These are phyloP conservation scores for Acanthamoeba lenticulata DNA, from an alignment of 208 protist species.

Conservation along the genomic window DNA sequence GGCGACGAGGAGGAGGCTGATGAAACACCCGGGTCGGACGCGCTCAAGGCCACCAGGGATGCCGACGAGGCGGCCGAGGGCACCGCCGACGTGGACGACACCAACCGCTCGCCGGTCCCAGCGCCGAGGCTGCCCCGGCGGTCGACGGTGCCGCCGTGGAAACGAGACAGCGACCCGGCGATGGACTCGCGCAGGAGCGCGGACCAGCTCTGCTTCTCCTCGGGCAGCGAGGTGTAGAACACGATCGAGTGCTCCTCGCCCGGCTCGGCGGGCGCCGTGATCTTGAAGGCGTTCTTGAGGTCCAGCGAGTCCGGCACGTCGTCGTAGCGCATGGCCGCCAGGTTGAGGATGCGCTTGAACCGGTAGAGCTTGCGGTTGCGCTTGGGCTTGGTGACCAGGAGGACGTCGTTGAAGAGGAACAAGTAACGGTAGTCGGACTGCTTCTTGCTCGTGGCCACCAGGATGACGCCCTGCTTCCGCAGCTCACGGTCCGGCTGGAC, in stretches of 20 bases:
- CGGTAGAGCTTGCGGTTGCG: neutral
- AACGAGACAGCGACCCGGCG: neutral
- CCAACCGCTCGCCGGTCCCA: neutral
- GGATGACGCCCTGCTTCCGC: neutral
- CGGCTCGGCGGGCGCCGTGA: neutral
- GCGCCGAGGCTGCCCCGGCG: too few species aligned
- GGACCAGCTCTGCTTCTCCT: neutral
- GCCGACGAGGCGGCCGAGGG: too few species aligned
- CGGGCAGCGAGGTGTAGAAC: conserved; percentile 2
- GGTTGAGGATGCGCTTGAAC: neutral
- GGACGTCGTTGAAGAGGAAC: conserved; percentile 8
- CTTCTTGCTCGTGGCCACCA: neutral
- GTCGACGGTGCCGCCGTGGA: too few species aligned
- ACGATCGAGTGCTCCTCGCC: neutral
- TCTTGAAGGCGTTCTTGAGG: conserved; percentile 13
- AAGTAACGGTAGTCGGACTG: neutral
- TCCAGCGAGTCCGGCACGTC: neutral
- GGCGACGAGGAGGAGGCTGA: too few species aligned
- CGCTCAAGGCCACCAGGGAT: too few species aligned
- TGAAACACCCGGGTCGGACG: too few species aligned
- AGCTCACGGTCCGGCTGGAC: neutral
- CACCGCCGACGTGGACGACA: too few species aligned
- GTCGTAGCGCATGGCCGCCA: neutral
- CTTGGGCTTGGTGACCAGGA: conserved; percentile 29
- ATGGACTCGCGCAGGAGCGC: conserved; percentile 1